Evolutionary conservation across 805 yeast species (phyloP), one percentile per base, ranked within the genome.

Genomic region (Brettanomyces naardenensis): DNA sequence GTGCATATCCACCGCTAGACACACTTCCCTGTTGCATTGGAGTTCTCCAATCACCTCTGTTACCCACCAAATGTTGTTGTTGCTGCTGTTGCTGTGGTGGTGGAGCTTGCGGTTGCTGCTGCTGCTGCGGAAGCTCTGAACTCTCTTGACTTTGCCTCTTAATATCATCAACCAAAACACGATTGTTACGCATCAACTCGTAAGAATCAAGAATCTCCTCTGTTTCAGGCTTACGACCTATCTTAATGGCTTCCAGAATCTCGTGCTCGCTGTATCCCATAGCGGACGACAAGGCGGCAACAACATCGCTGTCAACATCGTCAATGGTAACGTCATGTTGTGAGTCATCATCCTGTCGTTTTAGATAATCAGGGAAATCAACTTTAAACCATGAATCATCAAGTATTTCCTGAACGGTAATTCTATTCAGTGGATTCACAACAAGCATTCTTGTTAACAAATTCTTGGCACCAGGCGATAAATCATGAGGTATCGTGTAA

Each of bases 321-420:
- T 46, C 51, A 10, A 43, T 33, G 6, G 59, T 42, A 23, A 49
- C 35, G 19, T 36, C 44, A 44, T 64, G 65, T 44, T 52, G 59
- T 48, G 54, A 59, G 38, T 52, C 62, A 5, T 17, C 13, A 47
- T 69, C 75, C 28, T 73, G 73, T 5, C 92, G 86, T 38, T 80
- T 64, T 44, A 89, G 69, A 54, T 87, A 86, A 23, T 80, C 87
- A 22, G 90, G 85, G 45, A 90, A 74, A 38, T 75, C 87, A 9
- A 75, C 75, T 47, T 76, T 79, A 62, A 89, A 89, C 97, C 97
- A 89, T 45, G 84, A 89, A 57, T 90, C 96, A 53, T 87, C 82
- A 80, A 88, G 78, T 33, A 90, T 86, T 56, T 86, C 95, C 53
- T 79, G 86, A 33, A 90, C 86, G 10, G 96, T 88, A 44, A 90